These are phyloP conservation scores for Amauroascus verrucosus DNA, from an alignment of 2,329 filamentous ascomycete genomes.

Conservation along the genomic window DNA sequence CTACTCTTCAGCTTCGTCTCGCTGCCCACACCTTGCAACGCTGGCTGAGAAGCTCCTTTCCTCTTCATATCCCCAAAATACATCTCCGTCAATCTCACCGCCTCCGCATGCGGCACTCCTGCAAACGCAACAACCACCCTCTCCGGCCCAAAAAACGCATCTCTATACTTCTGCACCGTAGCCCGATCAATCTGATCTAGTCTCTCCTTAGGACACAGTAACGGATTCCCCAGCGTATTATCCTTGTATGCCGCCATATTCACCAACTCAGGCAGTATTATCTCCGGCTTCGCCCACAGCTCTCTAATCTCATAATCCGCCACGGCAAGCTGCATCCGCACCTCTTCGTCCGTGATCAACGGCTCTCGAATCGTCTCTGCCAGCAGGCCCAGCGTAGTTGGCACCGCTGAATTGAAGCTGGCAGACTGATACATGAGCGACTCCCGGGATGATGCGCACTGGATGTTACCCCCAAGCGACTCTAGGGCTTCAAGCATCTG, in stretches of 20 bases:
- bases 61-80: conserved; percentile 86
- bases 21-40: conserved; percentile 34
- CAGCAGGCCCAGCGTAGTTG: conserved; percentile 68
- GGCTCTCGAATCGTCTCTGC: conserved; percentile 91
- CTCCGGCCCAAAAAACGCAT: conserved; percentile 78
- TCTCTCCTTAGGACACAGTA: conserved; percentile 81
- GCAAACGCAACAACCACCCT: conserved; percentile 92
- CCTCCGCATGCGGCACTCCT: conserved; percentile 71
- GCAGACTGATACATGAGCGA: conserved; percentile 98
- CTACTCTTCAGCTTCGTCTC: conserved; percentile 1
- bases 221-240: conserved; percentile 87
- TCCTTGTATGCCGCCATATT: conserved; percentile 93
- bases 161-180: conserved; percentile 67
- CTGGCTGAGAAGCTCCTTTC: conserved; percentile 43
- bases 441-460: conserved; percentile 90
- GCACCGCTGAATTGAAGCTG: conserved; percentile 89
- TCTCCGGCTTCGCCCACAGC: conserved; percentile 94
- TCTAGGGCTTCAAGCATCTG: conserved; percentile 82
- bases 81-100: conserved; percentile 66
- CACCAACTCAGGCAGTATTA: conserved; percentile 88
- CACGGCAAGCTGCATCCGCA: conserved; percentile 75
- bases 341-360: conserved; percentile 73
- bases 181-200: conserved; percentile 61
- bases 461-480: conserved; percentile 84
- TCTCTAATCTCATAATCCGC: conserved; percentile 92